phyloP scores from a whole-genome alignment of 306 rosid species.

The Biancaea sappan region DNA sequence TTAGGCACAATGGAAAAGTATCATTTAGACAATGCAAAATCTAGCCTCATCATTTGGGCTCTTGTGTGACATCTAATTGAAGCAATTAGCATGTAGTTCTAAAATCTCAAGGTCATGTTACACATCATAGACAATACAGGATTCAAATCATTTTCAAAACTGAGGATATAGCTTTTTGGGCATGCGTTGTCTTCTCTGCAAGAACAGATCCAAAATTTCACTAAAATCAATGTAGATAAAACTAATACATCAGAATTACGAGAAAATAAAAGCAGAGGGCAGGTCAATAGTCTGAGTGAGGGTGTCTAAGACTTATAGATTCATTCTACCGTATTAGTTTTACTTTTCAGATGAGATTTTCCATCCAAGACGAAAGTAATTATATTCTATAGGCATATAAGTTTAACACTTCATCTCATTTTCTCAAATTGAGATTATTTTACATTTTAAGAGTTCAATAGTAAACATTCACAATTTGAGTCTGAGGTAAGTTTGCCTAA shows the following conservation, averaged over 20 bases:
- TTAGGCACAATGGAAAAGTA: background rate
- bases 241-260: too few species aligned
- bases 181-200: background rate
- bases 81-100: too few species aligned
- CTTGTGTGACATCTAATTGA: background rate
- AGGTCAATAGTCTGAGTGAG: background rate
- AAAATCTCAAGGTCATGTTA: background rate
- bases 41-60: background rate
- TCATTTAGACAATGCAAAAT: background rate
- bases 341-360: too few species aligned
- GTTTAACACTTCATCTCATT: too few species aligned
- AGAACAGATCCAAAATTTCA: background rate
- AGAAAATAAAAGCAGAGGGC: background rate
- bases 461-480: background rate
- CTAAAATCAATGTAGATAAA: background rate
- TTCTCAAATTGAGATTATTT: too few species aligned
- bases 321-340: too few species aligned
- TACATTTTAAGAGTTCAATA: background rate
- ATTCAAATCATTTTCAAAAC: background rate
- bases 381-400: too few species aligned
- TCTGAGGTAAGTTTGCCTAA: background rate
- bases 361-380: too few species aligned
- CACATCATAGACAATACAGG: background rate
- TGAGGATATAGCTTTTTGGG: background rate
- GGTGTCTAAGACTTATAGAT: background rate